Percentiles rank a stretch among this genome's conserved stretches.
These are phyloP conservation scores for Chamaecyparis obtusa DNA, from an alignment of 75 land plant genomes.

Conservation along the genomic window DNA sequence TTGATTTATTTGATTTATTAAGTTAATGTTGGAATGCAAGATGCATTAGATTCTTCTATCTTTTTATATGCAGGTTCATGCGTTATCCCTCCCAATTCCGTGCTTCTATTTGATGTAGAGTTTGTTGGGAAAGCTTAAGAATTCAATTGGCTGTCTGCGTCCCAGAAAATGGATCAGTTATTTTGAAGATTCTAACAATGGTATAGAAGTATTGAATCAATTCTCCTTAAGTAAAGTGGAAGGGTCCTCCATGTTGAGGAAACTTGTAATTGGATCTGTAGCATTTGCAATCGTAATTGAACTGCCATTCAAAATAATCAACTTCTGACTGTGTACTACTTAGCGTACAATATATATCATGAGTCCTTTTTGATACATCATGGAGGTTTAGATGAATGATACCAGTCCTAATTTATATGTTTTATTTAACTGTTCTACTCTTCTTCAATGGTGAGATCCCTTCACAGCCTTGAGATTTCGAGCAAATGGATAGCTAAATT, in stretches of 20 bases:
- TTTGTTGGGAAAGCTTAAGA: conserved; percentile 66
- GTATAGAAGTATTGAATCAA: background rate
- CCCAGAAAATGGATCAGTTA: background rate
- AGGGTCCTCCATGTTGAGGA: background rate
- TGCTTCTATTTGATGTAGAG: conserved; percentile 92
- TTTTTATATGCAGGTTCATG: conserved; percentile 69
- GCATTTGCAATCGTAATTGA: background rate
- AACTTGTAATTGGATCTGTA: background rate
- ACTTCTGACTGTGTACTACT: background rate
- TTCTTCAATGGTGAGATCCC: background rate
- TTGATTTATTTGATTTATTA: background rate
- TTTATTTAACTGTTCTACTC: background rate
- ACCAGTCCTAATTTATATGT: background rate
- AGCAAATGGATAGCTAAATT: background rate
- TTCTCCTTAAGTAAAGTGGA: background rate
- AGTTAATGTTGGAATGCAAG: background rate
- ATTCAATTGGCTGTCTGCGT: background rate
- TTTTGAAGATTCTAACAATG: background rate
- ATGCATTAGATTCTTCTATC: background rate
- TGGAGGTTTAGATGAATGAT: background rate
- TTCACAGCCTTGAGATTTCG: background rate
- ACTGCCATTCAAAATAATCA: background rate
- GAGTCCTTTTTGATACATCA: background rate
- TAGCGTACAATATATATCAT: background rate
- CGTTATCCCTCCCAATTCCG: conserved; percentile 88